Base-by-base conservation (phyloP, 495 filamentous ascomycete species). In the Massariosphaeria phaeospora region DNA sequence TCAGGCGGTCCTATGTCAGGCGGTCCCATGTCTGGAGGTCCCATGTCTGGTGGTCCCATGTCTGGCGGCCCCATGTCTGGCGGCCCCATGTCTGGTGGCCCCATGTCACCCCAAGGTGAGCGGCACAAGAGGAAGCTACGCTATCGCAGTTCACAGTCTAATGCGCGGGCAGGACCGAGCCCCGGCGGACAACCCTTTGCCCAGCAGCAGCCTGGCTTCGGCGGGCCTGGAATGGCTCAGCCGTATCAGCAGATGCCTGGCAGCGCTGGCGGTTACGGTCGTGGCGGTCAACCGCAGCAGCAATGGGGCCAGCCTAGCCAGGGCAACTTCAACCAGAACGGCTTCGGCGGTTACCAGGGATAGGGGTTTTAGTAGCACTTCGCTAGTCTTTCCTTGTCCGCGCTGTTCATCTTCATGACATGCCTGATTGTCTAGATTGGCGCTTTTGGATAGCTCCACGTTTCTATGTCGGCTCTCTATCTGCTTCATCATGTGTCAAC, bases 31-130 rank as follows among this genome's bases (percentile, higher is more conserved):
- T n/a, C n/a, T n/a, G n/a, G n/a, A n/a, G n/a, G n/a, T n/a, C n/a
- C n/a, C n/a, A n/a, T n/a, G n/a, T n/a, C n/a, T n/a, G n/a, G n/a
- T n/a, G n/a, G n/a, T n/a, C n/a, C n/a, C n/a, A n/a, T n/a, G n/a
- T n/a, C n/a, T n/a, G n/a, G n/a, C n/a, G n/a, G n/a, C n/a, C n/a
- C n/a, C n/a, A n/a, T n/a, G n/a, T n/a, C n/a, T n/a, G n/a, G n/a
- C n/a, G n/a, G n/a, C n/a, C n/a, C n/a, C n/a, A n/a, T n/a, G n/a
- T 17, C 46, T n/a, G 46, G 46, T 38, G 46, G 46, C 33, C 46
- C 84, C 25, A 89, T 88, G 83, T 84, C 82, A 66, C 83, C 82
- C 69, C 79, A 80, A 73, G 78, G 80, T 76, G 71, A 52, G 66
- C 48, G 48, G 34, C 55, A 59, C 48, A 50, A 26, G 55, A 52